Conservation (phyloP, 1,139 yeast genomes). For the Martiniozyma asiatica region DNA sequence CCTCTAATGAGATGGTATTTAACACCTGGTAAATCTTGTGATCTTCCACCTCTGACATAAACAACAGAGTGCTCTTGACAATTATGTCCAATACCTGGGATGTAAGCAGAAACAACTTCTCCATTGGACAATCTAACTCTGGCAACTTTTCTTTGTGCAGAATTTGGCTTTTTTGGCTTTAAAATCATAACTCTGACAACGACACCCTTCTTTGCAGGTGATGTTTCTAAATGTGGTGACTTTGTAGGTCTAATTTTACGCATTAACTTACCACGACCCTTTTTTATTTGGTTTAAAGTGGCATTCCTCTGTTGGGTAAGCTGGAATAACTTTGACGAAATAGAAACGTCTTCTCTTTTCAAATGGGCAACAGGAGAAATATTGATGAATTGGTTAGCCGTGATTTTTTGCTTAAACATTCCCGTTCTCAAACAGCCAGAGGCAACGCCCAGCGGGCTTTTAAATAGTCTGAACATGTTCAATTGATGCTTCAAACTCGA, state of each 20-base stretch:
- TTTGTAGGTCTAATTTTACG: constrained; percentile 38
- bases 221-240: constrained; percentile 71
- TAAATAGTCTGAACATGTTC: too few species aligned
- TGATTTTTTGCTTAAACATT: not conserved
- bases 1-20: constrained; percentile 93
- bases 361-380: not conserved
- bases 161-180: constrained; percentile 96
- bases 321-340: constrained; percentile 17
- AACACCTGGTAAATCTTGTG: constrained; percentile 97
- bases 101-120: constrained; percentile 78
- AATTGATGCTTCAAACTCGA: too few species aligned
- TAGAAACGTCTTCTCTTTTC: constrained; percentile 1
- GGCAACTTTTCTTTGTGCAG: constrained; percentile 94
- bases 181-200: constrained; percentile 89
- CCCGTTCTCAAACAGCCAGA: too few species aligned
- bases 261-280: constrained; percentile 46
- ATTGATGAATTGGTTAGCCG: not conserved
- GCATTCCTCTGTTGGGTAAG: constrained; percentile 39
- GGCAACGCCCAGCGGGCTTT: too few species aligned
- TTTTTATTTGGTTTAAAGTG: constrained; percentile 61
- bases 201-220: constrained; percentile 87
- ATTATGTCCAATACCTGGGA: constrained; percentile 98
- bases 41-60: constrained; percentile 92
- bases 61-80: constrained; percentile 98
- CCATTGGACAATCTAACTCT: constrained; percentile 92